Percentiles rank a stretch among this genome's conserved stretches.
phyloP scores from a whole-genome alignment of 192 early-diverging fungal genomes.

The Anaeromyces robustus region DNA sequence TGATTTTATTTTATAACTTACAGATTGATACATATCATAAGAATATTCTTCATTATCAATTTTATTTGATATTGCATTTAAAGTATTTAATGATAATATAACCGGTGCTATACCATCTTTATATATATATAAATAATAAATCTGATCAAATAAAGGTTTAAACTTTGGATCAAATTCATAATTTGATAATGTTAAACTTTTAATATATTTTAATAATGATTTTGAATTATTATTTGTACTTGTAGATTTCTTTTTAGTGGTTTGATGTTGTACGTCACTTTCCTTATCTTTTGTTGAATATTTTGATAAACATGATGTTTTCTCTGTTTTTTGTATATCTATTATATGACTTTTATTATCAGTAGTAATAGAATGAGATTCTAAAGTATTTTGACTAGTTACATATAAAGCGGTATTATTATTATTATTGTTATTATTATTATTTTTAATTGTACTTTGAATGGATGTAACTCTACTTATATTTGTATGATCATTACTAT shows the following conservation, averaged over 20 bases:
- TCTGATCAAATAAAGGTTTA: neutral
- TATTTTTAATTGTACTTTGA: neutral
- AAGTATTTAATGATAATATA: neutral
- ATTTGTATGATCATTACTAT: neutral
- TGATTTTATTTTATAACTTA: neutral
- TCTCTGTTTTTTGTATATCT: neutral
- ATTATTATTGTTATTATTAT: no score
- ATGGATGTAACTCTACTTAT: neutral
- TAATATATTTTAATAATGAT: neutral
- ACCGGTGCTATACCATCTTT: neutral
- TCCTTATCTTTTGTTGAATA: neutral
- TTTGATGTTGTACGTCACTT: neutral
- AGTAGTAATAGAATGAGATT: neutral
- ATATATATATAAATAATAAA: neutral
- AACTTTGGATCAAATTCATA: neutral
- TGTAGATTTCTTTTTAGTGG: neutral
- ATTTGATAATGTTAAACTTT: neutral
- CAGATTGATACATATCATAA: neutral
- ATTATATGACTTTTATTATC: neutral
- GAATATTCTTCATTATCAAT: neutral
- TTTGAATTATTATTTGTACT: neutral
- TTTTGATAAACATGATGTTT: neutral
- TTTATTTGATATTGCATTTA: neutral
- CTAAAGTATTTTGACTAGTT: neutral
- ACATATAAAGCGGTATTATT: no score